Percentiles rank a stretch among this genome's conserved stretches.
Evolutionary conservation across 2,329 filamentous ascomycete genomes (phyloP).

Genomic region (Aaosphaeria pasadenensis): DNA sequence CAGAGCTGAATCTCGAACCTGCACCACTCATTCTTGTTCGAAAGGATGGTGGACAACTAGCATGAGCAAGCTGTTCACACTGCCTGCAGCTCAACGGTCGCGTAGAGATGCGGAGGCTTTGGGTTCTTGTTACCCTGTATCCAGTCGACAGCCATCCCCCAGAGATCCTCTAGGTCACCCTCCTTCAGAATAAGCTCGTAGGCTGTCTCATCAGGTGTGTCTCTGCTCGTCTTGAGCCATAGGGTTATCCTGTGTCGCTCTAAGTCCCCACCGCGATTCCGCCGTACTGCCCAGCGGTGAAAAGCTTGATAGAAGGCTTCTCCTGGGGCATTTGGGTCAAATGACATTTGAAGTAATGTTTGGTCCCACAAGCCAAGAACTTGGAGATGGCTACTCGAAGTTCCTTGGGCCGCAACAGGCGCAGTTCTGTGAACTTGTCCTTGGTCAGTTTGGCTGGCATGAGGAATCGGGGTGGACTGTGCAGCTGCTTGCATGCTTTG

Average conservation of each 20-base stretch:
- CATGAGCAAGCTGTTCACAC: conserved; percentile 1
- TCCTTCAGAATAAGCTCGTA: conserved; percentile 3
- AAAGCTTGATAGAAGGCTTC: conserved; percentile 4
- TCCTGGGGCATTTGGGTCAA: conserved; percentile 2
- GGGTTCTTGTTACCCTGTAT: conserved; percentile 4
- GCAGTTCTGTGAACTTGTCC: conserved; percentile 1
- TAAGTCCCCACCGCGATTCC: conserved; percentile 3
- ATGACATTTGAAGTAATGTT: conserved; percentile 3
- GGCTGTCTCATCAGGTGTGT: conserved; percentile 2
- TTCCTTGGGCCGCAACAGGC: conserved; percentile 1
- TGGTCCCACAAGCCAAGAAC: conserved; percentile 1
- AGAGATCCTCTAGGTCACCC: conserved; percentile 2
- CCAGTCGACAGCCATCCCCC: conserved; percentile 3
- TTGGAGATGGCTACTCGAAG: conserved; percentile 1
- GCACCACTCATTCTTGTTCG: no score
- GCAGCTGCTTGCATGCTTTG: conserved; percentile 1
- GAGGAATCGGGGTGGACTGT: conserved; percentile 1
- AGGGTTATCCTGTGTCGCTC: conserved; percentile 4
- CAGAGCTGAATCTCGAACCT: no score
- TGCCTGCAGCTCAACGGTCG: conserved; percentile 2
- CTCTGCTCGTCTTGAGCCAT: conserved; percentile 4
- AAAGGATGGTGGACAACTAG: no score
- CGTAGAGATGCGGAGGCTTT: conserved; percentile 5
- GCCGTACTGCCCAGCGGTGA: conserved; percentile 2
- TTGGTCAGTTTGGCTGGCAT: conserved; percentile 1